Base-by-base conservation (phyloP, 176 grass and related monocot genomes). In the Cenchrus americanus region DNA sequence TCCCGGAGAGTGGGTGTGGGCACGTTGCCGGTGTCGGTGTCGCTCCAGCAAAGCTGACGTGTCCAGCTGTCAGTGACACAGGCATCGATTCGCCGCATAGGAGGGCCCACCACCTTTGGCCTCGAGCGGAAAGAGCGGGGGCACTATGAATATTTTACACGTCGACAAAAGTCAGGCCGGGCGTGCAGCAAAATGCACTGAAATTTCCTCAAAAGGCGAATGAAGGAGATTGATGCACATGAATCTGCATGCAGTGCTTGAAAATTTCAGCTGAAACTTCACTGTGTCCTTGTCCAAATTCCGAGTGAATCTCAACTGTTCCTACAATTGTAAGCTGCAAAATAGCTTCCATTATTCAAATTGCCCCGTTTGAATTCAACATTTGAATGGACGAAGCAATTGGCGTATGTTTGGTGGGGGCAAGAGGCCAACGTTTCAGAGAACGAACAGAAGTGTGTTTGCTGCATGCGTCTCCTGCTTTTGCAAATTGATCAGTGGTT, bases 51-150 rank as follows among this genome's bases (percentile, higher is more conserved):
- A 5, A 5, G 52, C 73, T 71, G 65, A 74, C 41, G 69, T 85
- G 69, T 69, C 61, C 32, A 37, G 8, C 69, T 80, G 62, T 76
- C 71, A 75, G 82, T 52, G 52, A 58, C 27, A 84, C 51, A 71
- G 8, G 78, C 72, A 82, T 86, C 88, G 71, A 86, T 41, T 82
- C 83, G 64, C 78, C 83, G 72, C 88, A 17, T 89, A 77, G 34
- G 1, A 47, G 64, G 82, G 14, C 46, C 78, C 88, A 27, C 83
- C 61, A 32, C 75, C 60, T 47, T 1, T 1, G 24, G 5, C 12
- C 1, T 2, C 55, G 3, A 59, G 55, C 55, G 2, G 10, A 61
- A 24, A 62, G 53, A 13, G 53, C 14, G 77, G 46, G 32, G 55
- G 61, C 57, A 74, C n/a, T 59, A 58, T 81, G n/a, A n/a, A n/a